A percentile compares a stretch with the other conserved stretches of the same genome.
phyloP scores from a whole-genome alignment of 2,329 filamentous ascomycete species.

The Calonectria honghensis region DNA sequence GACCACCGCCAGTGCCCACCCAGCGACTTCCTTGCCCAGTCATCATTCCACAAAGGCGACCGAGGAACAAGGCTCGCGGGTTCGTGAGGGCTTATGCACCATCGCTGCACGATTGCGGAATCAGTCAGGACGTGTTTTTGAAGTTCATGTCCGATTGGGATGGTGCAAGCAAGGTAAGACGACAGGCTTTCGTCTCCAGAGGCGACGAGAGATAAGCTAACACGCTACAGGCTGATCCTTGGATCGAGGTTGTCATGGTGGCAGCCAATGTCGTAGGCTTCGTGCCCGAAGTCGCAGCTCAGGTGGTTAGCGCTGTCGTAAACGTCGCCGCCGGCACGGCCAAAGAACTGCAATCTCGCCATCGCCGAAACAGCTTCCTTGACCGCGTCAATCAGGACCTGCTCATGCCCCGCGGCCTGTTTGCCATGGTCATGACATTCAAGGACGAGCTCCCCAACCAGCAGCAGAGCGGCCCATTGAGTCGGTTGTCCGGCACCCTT shows the following conservation, averaged over 20 bases:
- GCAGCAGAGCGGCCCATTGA: conserved; percentile 17
- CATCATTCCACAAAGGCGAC: conserved; percentile 32
- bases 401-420: conserved; percentile 29
- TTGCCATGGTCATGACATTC: conserved; percentile 35
- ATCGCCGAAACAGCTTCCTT: conserved; percentile 28
- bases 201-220: background rate
- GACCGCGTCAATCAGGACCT: conserved; percentile 22
- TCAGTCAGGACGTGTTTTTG: conserved; percentile 29
- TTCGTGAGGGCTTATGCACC: conserved; percentile 36
- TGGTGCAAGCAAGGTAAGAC: conserved; percentile 22
- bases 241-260: conserved; percentile 22
- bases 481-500: conserved; percentile 17
- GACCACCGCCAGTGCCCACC: conserved; percentile 7
- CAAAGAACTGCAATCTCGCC: conserved; percentile 19
- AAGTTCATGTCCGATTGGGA: conserved; percentile 31
- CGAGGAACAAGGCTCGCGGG: conserved; percentile 23
- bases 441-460: conserved; percentile 29
- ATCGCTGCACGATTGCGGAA: background rate
- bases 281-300: conserved; percentile 14
- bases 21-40: conserved; percentile 28
- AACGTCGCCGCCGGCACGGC: conserved; percentile 26
- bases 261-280: conserved; percentile 30
- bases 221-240: background rate
- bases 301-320: conserved; percentile 7
- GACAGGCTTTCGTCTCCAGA: background rate